Evolutionary conservation across 108 stramenopile genomes (phyloP).

Genomic region (Pseudonitzschia delicatissima): DNA sequence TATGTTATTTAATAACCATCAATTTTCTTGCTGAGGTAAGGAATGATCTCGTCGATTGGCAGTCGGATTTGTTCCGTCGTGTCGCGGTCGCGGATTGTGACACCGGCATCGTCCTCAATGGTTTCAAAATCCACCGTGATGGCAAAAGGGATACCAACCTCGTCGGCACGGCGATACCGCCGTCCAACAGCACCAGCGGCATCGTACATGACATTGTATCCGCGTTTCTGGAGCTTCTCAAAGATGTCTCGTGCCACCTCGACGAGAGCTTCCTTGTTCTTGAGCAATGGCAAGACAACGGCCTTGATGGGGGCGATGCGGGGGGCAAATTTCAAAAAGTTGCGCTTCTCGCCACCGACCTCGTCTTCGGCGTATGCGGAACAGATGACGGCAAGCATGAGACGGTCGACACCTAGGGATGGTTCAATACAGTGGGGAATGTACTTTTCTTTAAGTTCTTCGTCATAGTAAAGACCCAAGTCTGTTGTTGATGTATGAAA

Average conservation of each 20-base stretch:
- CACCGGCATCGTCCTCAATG: slow-evolving; percentile 84
- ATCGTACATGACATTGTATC: slow-evolving; percentile 86
- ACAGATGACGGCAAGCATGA: slow-evolving; percentile 88
- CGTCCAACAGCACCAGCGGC: slow-evolving; percentile 91
- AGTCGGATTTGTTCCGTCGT: slow-evolving; percentile 92
- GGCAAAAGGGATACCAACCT: slow-evolving; percentile 95
- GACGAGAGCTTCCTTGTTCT: slow-evolving; percentile 90
- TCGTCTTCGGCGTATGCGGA: slow-evolving; percentile 94
- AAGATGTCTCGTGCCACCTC: slow-evolving; percentile 75
- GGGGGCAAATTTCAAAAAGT: slow-evolving; percentile 87
- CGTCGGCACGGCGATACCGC: slow-evolving; percentile 90
- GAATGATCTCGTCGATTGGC: slow-evolving; percentile 82
- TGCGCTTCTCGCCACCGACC: slow-evolving; percentile 86
- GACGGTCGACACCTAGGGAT: slow-evolving; percentile 90
- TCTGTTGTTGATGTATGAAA: slow-evolving; percentile 30
- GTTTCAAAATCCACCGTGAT: slow-evolving; percentile 98
- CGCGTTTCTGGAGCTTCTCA: slow-evolving; percentile 57
- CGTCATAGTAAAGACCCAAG: slow-evolving; percentile 92
- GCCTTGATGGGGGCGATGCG: slow-evolving; percentile 94
- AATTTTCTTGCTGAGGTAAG: slow-evolving; percentile 76
- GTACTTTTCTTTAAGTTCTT: slow-evolving; percentile 88
- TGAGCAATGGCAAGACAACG: slow-evolving; percentile 91
- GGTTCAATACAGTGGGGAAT: slow-evolving; percentile 98
- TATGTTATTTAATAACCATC: slow-evolving; percentile 64
- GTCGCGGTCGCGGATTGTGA: slow-evolving; percentile 95